Base-by-base conservation (phyloP, 371 early-diverging fungal genomes). In the Apophysomyces elegans region DNA sequence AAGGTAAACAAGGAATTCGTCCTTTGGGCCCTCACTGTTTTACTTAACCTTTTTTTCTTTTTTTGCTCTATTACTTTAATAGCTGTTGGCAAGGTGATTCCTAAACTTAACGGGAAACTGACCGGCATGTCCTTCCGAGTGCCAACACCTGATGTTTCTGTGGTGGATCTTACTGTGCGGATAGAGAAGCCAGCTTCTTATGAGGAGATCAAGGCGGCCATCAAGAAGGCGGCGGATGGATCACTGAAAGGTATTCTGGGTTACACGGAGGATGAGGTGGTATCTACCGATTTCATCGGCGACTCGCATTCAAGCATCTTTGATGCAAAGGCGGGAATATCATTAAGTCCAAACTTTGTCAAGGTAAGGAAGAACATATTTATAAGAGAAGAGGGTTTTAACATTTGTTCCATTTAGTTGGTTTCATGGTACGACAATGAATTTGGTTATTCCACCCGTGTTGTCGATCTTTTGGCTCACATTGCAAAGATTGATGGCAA, bases 121-220 rank as follows among this genome's bases (percentile, higher is more conserved):
- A 99, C 99, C 58, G 99, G 99, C 69, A 98, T 99, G 98, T 88
- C 98, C 58, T 95, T 99, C 86, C 94, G 99, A 81, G 98, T 99
- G 63, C 96, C 97, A 37, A 96, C 93, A 58, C 90, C 96, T 39
- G 95, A 99, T 81, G 99, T 99, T 41, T 98, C 99, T 50, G 96
- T 99, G 47, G 99, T 99, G 62, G 99, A 99, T 85, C 81, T 99
- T 68, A 98, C 99, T 39, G 94, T 93, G 68, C 92, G 94, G 72
- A 84, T 97, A 63, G 85, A 88, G 70, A 96, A 95, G 88, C 85
- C 87, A 54, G 94, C 99, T 64, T 85, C 91, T 67, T 97, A 97
- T 81, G 93, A 92, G 39, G 87, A 95, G 76, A 96, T 98, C 84
- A 94, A 94, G 76, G 83, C 77, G 14, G 92, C 84, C 74, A 80